Base-by-base conservation (phyloP, 352 stramenopile genomes). In the Phytopythium aichiense region DNA sequence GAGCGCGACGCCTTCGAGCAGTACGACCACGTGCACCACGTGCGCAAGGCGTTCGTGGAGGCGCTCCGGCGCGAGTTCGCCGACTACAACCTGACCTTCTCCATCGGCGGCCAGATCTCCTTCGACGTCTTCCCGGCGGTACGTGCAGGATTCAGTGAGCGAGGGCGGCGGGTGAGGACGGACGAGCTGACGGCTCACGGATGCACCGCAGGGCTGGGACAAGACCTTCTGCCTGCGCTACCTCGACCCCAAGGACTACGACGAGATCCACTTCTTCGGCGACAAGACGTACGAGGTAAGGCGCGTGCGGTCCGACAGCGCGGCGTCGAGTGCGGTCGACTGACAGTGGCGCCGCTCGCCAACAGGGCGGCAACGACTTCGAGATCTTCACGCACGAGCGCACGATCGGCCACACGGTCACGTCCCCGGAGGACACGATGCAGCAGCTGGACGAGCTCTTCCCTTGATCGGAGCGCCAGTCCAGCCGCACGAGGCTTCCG, bases 261-360 rank as follows among this genome's bases (percentile, higher is more conserved):
- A 99, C 70, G 95, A 99, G 72, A 97, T 99, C 73, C 97, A 99
- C 80, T 99, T 99, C 72, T 99, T 99, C 73, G 98, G 98, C 55
- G 98, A 99, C 88, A 99, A 99, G 81, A 99, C 97, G 20, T 96
- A 98, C 80, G 76, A 97, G 72, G 84, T 92, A 49, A 59, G 64
- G 57, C 56, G 22, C 11, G 8, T 23, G 22, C 22, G 56, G 18
- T 56, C 64, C 16, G 13, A 55, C 35, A 42, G 22, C 28, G 4
- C 42, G 31, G 8, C 15, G 18, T 56, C 52, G 68, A 46, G 64
- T 58, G 13, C 22, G 54, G 51, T 60, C 31, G 46, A 53, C 46
- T 53, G 46, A 53, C 46, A 15, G 5, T 20, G 22, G 20, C 12
- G 37, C 11, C 37, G 37, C 13, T 22, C 8, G 7, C 13, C 53